phyloP scores from a whole-genome alignment of 192 early-diverging fungal species.

The Coemansia sp. region DNA sequence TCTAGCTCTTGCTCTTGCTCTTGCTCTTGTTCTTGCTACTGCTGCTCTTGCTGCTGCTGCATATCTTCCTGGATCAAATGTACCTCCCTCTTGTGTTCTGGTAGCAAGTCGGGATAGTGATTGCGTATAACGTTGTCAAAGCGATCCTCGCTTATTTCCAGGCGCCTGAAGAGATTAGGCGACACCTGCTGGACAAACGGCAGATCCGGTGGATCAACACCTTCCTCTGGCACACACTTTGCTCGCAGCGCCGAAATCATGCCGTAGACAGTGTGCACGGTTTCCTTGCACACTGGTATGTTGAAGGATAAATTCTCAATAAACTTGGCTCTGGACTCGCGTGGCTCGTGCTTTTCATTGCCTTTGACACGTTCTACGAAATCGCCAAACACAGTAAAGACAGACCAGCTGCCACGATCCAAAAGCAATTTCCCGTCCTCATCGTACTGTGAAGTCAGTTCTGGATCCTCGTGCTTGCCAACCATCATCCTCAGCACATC shows the following conservation, averaged over 20 bases:
- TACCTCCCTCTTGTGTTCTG: conserved; percentile 5
- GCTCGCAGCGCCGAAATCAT: conserved; percentile 22
- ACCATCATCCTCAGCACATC: conserved; percentile 38
- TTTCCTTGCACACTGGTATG: conserved; percentile 40
- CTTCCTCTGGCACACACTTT: conserved; percentile 16
- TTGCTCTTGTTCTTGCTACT: background rate
- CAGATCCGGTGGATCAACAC: conserved; percentile 17
- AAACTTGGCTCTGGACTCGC: conserved; percentile 16
- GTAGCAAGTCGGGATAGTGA: conserved; percentile 38
- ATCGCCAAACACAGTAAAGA: background rate
- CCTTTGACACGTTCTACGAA: background rate
- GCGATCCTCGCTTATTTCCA: conserved; percentile 35
- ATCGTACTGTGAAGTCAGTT: background rate
- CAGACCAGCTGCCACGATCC: background rate
- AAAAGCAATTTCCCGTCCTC: conserved; percentile 13
- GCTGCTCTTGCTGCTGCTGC: background rate
- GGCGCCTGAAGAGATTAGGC: conserved; percentile 19
- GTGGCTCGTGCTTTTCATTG: conserved; percentile 8
- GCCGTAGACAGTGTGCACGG: conserved; percentile 35
- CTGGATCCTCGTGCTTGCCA: conserved; percentile 23
- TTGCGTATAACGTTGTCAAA: conserved; percentile 22
- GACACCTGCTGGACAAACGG: conserved; percentile 32
- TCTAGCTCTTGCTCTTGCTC: background rate
- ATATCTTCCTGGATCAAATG: background rate
- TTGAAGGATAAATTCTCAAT: conserved; percentile 31